Base-by-base conservation (phyloP, 2,329 filamentous ascomycete genomes). In the Monilinia fructicola region DNA sequence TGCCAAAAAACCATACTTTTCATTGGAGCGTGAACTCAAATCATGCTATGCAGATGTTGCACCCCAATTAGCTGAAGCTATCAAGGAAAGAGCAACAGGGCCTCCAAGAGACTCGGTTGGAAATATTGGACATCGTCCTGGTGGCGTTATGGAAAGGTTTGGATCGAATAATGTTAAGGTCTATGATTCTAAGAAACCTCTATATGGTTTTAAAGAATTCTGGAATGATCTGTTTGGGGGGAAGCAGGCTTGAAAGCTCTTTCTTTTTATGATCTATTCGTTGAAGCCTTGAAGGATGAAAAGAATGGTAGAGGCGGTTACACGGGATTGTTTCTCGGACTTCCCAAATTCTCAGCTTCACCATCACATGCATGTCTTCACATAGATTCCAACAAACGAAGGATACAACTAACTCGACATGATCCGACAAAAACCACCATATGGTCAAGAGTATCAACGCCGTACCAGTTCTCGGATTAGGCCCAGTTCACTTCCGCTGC, bases 1-100 rank as follows among this genome's bases (percentile, higher is more conserved):
- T 1, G 93, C 94, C 2, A 96, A 95, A 79, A 97, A 97, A 77
- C 92, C 94, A 0, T 98, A 98, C 77, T 93, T 92, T 75, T 88
- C 84, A 2, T 85, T 98, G 10, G 86, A 93, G 54, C 87, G 94
- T 59, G 95, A 99, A 78, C 82, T 98, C 21, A 84, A 83, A 40
- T 82, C 85, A 3, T 97, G 93, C 76, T 98, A 88, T 75, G 90
- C 92, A 0, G 93, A 97, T 68, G 89, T 96, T 1, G 94, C 94
- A 9, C 92, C 92, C 0, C 81, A 84, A 56, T 78, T 98, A 4
- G 86, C 92, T 0, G 82, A 84, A 2, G 88, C 88, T 69, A 95
- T 98, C 68, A 83, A 84, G 67, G 84, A 90, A 38, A 83, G 92
- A 26, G 91, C 91, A 4, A 76, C 79, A 0, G 74, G 77, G 54